These are phyloP conservation scores for Jaltomata sinuosa DNA, from an alignment of 257 asterid species.

Conservation along the genomic window DNA sequence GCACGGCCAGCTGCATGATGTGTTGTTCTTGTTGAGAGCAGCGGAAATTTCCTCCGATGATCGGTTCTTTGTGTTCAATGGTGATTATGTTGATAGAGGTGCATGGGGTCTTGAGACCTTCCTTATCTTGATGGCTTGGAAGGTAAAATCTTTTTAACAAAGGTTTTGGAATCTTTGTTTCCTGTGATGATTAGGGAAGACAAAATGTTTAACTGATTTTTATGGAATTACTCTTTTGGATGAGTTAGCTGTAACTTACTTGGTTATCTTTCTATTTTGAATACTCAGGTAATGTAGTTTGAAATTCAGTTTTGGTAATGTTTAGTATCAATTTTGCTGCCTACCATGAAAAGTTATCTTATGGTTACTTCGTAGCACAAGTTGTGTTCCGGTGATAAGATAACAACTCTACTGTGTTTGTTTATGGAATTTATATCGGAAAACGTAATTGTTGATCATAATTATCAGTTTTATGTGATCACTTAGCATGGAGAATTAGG, in stretches of 20 bases:
- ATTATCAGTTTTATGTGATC: not conserved
- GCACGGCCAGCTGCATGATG: slow-evolving; percentile 96
- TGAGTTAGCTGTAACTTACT: not conserved
- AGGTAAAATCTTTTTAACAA: slow-evolving; percentile 38
- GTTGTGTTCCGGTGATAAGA: not conserved
- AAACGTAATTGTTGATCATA: not conserved
- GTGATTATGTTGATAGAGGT: slow-evolving; percentile 96
- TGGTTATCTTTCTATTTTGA: not conserved
- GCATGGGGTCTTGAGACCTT: slow-evolving; percentile 99
- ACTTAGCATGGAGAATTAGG: not conserved
- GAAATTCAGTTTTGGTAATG: not conserved
- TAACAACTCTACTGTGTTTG: not conserved
- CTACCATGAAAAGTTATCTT: not conserved
- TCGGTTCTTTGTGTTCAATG: slow-evolving; percentile 85
- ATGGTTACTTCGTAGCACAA: not conserved
- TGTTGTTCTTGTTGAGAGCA: slow-evolving; percentile 53
- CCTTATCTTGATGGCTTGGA: slow-evolving; percentile 78
- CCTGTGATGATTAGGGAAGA: not conserved
- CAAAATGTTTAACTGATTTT: not conserved
- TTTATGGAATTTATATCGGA: not conserved
- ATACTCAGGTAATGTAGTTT: not conserved
- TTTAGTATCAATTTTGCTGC: not conserved
- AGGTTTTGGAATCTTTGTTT: not conserved
- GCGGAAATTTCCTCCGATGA: slow-evolving; percentile 77
- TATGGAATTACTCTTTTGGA: not conserved